Evolutionary conservation across 306 rosid species (phyloP).

Genomic region (Ziziphus jujuba): DNA sequence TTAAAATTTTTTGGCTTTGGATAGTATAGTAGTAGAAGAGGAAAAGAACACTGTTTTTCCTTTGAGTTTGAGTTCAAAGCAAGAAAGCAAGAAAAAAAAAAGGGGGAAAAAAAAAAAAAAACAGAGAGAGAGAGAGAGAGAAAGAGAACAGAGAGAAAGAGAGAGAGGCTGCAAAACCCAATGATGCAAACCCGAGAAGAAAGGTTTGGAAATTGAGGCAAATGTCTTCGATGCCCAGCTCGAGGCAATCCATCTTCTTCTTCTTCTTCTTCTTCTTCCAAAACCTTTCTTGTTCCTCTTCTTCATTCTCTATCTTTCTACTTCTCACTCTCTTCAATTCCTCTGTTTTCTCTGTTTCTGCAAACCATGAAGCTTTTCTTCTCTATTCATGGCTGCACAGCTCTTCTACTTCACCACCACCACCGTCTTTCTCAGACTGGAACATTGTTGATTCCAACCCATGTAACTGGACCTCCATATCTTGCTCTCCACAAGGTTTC

Average conservation of each 20-base stretch:
- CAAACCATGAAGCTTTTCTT: slow-evolving; percentile 70
- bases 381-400: slow-evolving; percentile 82
- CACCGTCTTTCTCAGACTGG: slow-evolving; percentile 62
- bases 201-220: slow-evolving; percentile 62
- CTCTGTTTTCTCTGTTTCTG: slow-evolving; percentile 37
- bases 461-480: slow-evolving; percentile 86
- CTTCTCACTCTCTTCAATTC: slow-evolving; percentile 28
- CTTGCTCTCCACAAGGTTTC: slow-evolving; percentile 61
- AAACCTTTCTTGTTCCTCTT: slow-evolving; percentile 10
- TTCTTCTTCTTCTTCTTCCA: slow-evolving; percentile 9
- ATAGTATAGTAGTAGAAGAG: slow-evolving; percentile 10
- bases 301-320: slow-evolving; percentile 20
- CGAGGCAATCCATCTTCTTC: slow-evolving; percentile 42
- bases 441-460: slow-evolving; percentile 60
- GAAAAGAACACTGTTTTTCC: background rate
- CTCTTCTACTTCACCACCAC: slow-evolving; percentile 38
- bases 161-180: slow-evolving; percentile 35
- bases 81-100: too few relatives aligned
- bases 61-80: slow-evolving; percentile 44
- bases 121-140: slow-evolving; percentile 20
- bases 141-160: too few relatives aligned
- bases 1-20: slow-evolving; percentile 14
- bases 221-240: slow-evolving; percentile 46
- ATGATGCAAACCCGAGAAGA: slow-evolving; percentile 55
- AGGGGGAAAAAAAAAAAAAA: too few relatives aligned